A percentile compares a stretch with the other conserved stretches of the same genome.
Evolutionary conservation across 164 flowering plant species (phyloP).

Genomic region (Echeveria elegans): DNA sequence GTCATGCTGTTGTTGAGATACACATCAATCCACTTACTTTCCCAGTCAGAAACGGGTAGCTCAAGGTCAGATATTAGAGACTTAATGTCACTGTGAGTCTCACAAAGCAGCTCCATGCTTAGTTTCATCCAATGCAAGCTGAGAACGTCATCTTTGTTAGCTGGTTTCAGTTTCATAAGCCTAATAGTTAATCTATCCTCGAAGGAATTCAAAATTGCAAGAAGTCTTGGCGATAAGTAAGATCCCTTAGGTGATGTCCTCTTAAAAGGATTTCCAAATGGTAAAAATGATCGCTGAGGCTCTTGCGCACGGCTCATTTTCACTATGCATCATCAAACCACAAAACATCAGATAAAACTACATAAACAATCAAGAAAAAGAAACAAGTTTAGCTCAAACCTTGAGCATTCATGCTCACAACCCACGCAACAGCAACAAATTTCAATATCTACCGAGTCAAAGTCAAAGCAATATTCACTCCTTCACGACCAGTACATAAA

Average conservation of each 20-base stretch:
- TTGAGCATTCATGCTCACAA: no score
- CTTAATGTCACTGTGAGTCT: slow-evolving; percentile 62
- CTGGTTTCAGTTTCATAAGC: slow-evolving; percentile 42
- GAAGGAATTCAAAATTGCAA: slow-evolving; percentile 39
- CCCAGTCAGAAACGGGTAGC: slow-evolving; percentile 81
- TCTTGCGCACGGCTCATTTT: slow-evolving; percentile 81
- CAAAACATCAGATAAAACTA: background rate
- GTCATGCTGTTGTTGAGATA: slow-evolving; percentile 77
- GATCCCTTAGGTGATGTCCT: slow-evolving; percentile 65
- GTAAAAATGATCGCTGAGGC: slow-evolving; percentile 55
- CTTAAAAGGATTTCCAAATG: slow-evolving; percentile 76
- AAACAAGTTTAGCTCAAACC: no score
- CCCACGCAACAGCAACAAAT: no score
- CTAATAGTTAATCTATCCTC: slow-evolving; percentile 57
- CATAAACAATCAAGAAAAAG: background rate
- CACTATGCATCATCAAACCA: background rate
- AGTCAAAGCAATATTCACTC: no score
- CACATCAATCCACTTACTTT: slow-evolving; percentile 84
- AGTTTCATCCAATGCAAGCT: slow-evolving; percentile 75
- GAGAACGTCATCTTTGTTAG: slow-evolving; percentile 36
- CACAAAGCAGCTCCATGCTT: slow-evolving; percentile 59
- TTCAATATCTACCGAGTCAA: no score
- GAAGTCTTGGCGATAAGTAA: slow-evolving; percentile 34
- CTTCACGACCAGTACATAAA: no score
- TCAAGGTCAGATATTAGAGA: slow-evolving; percentile 57